A percentile compares a stretch with the other conserved stretches of the same genome.
Evolutionary conservation across 257 asterid species (phyloP).

Genomic region (Petunia axillaris): DNA sequence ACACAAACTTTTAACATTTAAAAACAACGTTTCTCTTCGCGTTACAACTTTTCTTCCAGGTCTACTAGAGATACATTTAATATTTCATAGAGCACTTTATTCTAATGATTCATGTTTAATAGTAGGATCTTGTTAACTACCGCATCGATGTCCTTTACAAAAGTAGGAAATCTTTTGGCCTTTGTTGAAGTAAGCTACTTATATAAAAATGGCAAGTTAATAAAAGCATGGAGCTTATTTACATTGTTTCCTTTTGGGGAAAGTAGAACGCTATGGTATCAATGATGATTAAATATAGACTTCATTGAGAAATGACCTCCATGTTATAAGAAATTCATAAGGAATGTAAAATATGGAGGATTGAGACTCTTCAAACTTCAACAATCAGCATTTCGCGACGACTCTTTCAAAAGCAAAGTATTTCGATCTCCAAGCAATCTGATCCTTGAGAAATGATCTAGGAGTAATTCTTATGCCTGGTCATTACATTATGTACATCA

Average conservation of each 20-base stretch:
- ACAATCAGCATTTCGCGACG: neutral
- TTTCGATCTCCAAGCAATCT: too few relatives aligned
- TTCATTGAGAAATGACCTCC: neutral
- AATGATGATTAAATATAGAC: neutral
- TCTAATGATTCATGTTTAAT: neutral
- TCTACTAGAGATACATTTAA: neutral
- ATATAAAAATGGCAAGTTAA: neutral
- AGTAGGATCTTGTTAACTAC: too few relatives aligned
- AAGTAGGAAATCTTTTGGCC: neutral
- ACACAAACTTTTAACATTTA: too few relatives aligned
- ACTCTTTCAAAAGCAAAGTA: neutral
- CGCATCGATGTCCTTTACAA: neutral
- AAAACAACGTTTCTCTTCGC: neutral
- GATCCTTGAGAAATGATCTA: too few relatives aligned
- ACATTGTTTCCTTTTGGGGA: neutral
- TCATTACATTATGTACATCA: neutral
- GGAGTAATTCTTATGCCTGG: too few relatives aligned
- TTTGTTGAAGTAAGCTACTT: neutral
- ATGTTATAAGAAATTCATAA: neutral
- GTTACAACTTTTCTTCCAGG: too few relatives aligned
- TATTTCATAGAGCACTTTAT: neutral
- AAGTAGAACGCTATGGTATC: neutral
- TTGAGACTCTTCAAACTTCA: neutral
- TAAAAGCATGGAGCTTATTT: neutral
- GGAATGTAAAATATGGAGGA: neutral